These are phyloP conservation scores for Abrus pulchellus DNA, from an alignment of 306 rosid species.

Conservation along the genomic window DNA sequence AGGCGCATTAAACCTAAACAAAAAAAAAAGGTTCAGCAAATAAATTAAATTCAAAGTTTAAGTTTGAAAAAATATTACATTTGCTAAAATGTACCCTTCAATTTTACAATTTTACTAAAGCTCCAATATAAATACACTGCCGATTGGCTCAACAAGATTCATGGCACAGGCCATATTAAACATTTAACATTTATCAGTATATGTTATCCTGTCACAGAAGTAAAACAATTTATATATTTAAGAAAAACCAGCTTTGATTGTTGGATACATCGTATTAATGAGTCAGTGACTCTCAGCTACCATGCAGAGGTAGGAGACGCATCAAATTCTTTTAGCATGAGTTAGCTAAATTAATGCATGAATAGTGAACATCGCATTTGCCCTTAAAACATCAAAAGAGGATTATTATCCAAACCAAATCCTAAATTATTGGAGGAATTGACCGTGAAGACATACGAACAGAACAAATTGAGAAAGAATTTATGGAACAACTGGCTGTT, in stretches of 20 bases:
- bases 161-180: too few relatives aligned
- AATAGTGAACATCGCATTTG: neutral
- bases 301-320: neutral
- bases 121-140: too few relatives aligned
- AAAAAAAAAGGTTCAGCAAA: too few relatives aligned
- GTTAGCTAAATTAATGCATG: neutral
- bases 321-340: neutral
- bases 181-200: too few relatives aligned
- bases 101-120: too few relatives aligned
- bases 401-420: constrained; percentile 8
- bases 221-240: too few relatives aligned
- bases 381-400: neutral
- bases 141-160: too few relatives aligned
- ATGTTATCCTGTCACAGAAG: too few relatives aligned
- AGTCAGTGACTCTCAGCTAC: neutral
- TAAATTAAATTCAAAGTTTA: too few relatives aligned
- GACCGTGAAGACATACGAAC: constrained; percentile 36
- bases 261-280: neutral
- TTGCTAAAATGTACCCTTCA: too few relatives aligned
- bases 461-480: constrained; percentile 42
- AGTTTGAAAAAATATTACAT: too few relatives aligned
- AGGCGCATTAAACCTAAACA: too few relatives aligned
- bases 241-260: neutral
- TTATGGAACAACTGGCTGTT: constrained; percentile 41
- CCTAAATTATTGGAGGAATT: constrained; percentile 34